Evolutionary conservation across 2,329 filamentous ascomycete genomes (phyloP).

Genomic region (Blastomyces silverae): DNA sequence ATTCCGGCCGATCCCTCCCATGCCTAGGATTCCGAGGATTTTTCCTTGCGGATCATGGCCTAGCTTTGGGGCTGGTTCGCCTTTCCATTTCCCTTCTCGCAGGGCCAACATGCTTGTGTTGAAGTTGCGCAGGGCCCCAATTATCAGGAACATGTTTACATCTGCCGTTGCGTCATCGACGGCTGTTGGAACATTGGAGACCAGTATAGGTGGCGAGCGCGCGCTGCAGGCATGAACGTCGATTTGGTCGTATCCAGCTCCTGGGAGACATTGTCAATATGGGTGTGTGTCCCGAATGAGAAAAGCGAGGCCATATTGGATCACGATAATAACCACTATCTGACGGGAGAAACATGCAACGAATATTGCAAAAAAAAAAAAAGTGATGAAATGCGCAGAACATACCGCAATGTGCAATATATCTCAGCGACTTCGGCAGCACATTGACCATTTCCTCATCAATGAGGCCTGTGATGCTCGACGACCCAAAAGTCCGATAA

Average conservation of each 20-base stretch:
- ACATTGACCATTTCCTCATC: conserved; percentile 62
- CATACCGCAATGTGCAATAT: conserved; percentile 38
- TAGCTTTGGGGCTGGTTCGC: conserved; percentile 47
- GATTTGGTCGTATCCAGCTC: conserved; percentile 80
- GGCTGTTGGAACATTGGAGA: conserved; percentile 75
- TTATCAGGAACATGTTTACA: conserved; percentile 68
- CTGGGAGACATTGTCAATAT: conserved; percentile 26
- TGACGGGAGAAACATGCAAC: background rate
- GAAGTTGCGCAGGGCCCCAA: conserved; percentile 71
- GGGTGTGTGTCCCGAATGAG: background rate
- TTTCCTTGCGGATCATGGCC: conserved; percentile 77
- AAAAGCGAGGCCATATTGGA: background rate
- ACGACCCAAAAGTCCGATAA: conserved; percentile 65
- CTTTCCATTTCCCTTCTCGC: conserved; percentile 62
- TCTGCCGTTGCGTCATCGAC: conserved; percentile 82
- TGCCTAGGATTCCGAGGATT: conserved; percentile 70
- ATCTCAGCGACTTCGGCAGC: conserved; percentile 36
- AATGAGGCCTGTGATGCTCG: conserved; percentile 59
- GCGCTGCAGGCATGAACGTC: conserved; percentile 64
- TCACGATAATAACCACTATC: background rate
- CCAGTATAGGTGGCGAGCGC: conserved; percentile 52
- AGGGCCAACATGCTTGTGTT: conserved; percentile 59
- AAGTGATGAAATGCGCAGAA: conserved; percentile 1
- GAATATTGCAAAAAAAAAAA: background rate
- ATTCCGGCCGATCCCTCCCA: conserved; percentile 78